These are phyloP conservation scores for Hermanozyma aechmeae DNA, from an alignment of 805 yeast genomes.

Conservation along the genomic window DNA sequence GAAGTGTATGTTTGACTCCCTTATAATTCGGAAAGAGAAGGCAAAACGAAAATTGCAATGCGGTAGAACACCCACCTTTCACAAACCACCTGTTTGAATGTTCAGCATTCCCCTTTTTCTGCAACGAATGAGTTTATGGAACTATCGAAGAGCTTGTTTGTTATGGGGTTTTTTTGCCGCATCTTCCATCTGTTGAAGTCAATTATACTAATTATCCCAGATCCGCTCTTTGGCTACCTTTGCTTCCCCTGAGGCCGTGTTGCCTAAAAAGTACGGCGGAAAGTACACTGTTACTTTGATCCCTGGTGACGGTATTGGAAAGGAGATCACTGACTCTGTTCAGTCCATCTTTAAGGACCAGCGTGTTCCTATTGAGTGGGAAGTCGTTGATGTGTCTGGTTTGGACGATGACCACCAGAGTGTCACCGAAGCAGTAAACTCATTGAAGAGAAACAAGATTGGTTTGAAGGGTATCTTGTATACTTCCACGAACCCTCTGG, in stretches of 20 bases:
- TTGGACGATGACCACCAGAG: constrained; percentile 37
- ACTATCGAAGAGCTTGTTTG: no score
- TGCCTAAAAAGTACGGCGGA: constrained; percentile 92
- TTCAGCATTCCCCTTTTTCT: no score
- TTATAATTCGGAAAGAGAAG: no score
- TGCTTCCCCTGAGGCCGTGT: constrained; percentile 50
- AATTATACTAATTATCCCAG: constrained; percentile 20
- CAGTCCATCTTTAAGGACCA: constrained; percentile 80
- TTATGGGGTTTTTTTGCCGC: no score
- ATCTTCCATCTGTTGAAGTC: no score
- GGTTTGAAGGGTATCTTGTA: constrained; percentile 94
- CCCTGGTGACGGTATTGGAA: constrained; percentile 98
- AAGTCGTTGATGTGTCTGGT: constrained; percentile 41
- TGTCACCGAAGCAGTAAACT: constrained; percentile 77
- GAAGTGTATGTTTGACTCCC: constrained; percentile 8
- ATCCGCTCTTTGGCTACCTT: constrained; percentile 46
- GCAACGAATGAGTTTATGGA: no score
- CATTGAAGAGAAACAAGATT: constrained; percentile 91
- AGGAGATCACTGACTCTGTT: constrained; percentile 90
- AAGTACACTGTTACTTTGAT: constrained; percentile 87
- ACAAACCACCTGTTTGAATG: no score
- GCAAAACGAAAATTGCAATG: no score
- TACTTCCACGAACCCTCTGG: constrained; percentile 73
- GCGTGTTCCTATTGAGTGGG: constrained; percentile 91
- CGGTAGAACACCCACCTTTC: no score